Conservation (phyloP, 257 asterid genomes). For the Scutellaria barbata region DNA sequence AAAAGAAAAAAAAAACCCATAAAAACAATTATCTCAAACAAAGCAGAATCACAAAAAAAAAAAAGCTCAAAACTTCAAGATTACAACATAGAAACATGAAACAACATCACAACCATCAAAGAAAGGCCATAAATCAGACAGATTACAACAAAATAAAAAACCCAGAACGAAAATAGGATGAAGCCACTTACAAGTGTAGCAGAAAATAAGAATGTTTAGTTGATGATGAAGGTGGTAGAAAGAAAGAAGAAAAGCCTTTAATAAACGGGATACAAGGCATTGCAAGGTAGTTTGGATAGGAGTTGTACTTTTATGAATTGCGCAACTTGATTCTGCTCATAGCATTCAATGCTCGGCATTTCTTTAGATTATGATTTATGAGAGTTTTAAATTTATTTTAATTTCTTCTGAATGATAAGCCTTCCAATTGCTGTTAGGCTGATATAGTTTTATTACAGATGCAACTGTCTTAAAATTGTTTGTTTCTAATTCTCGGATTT, state of each 20-base stretch:
- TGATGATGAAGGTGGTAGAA: background rate
- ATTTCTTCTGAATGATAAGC: too few relatives aligned
- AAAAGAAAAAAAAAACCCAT: background rate
- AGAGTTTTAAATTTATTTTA: too few relatives aligned
- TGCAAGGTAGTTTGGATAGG: constrained; percentile 9
- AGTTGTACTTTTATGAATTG: background rate
- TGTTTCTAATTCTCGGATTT: too few relatives aligned
- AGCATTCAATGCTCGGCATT: constrained; percentile 31
- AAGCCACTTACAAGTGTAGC: constrained; percentile 31
- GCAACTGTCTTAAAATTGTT: too few relatives aligned
- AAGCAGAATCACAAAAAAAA: background rate
- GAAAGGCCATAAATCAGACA: background rate
- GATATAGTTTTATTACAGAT: too few relatives aligned
- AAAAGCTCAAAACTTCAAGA: background rate
- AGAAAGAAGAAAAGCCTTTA: background rate
- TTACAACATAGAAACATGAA: background rate
- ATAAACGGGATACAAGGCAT: background rate
- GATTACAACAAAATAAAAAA: background rate
- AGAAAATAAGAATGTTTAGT: background rate
- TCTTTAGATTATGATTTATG: too few relatives aligned
- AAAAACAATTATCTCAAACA: background rate
- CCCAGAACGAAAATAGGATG: background rate
- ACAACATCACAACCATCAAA: background rate
- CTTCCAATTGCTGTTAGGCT: too few relatives aligned
- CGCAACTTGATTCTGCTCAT: constrained; percentile 15